Percentiles rank a stretch among this genome's conserved stretches.
Conservation (phyloP, 495 filamentous ascomycete species). For the Neurospora sp. region DNA sequence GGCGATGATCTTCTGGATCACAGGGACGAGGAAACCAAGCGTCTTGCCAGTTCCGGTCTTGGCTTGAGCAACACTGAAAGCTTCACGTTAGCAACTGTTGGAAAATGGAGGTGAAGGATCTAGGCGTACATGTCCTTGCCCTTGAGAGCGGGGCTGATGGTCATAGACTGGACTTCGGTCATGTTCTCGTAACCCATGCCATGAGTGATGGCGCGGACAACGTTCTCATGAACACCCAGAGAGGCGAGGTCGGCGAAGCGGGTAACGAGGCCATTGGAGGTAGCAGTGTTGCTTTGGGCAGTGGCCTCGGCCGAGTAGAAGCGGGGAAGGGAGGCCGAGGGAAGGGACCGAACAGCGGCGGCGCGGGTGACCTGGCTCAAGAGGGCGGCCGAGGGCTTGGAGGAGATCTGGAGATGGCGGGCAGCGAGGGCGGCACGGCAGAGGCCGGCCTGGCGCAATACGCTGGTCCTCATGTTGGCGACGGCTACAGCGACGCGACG, state of each 20-base stretch:
- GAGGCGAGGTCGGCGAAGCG: conserved; percentile 59
- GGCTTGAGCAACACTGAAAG: conserved; percentile 68
- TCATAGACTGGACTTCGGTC: conserved; percentile 85
- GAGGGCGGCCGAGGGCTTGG: conserved; percentile 10
- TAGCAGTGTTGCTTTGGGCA: conserved; percentile 1
- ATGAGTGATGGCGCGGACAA: conserved; percentile 60
- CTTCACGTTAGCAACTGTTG: conserved; percentile 1
- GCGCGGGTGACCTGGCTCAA: conserved; percentile 6
- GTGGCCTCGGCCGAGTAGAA: conserved; percentile 31
- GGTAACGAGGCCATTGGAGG: conserved; percentile 35
- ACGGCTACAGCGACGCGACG: background rate
- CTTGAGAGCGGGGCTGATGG: conserved; percentile 65
- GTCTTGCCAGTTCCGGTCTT: conserved; percentile 87
- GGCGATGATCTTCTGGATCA: conserved; percentile 60
- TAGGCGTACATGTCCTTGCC: conserved; percentile 71
- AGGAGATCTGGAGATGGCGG: conserved; percentile 16
- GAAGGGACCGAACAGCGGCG: conserved; percentile 6
- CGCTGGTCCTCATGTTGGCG: conserved; percentile 21
- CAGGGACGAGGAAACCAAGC: conserved; percentile 69
- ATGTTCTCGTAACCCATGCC: conserved; percentile 73
- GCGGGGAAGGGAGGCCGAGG: conserved; percentile 16
- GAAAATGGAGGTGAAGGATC: background rate
- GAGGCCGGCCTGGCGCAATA: conserved; percentile 20
- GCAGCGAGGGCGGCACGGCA: conserved; percentile 15
- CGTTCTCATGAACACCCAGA: conserved; percentile 47